Evolutionary conservation across 2,329 filamentous ascomycete genomes (phyloP), one percentile per base, ranked within the genome.

Genomic region (Bipolaris gigantea): DNA sequence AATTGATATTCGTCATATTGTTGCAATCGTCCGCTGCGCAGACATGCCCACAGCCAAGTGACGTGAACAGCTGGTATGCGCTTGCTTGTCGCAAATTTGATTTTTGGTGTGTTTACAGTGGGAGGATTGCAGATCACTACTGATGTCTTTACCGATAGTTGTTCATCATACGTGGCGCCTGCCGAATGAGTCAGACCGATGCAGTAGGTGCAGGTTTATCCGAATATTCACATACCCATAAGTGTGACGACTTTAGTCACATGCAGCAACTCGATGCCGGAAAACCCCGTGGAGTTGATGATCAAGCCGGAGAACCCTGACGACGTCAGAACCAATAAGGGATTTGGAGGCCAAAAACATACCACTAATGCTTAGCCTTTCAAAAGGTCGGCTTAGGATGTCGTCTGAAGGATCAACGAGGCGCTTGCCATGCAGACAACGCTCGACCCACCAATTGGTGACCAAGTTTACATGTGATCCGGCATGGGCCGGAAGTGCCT

Each of bases 401-500:
- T 94, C 86, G 4, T 84, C 79, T 47, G 80, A 77, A 5, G 92
- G 90, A 27, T 88, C 79, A 42, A 90, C 80, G 63, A 93, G 83
- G 23, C 76, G 78, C 73, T 90, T 94, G 59, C 85, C 84, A 70
- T 92, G 86, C 35, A 99, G 78, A 71, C 93, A 97, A 43, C 86
- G 85, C 75, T 99, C 94, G 48, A 99, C 81, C 83, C 93, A 99
- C 81, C 94, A 95, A 69, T 96, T 92, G 10, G 92, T 97, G 30
- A 96, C 86, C 50, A 79, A 48, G 48, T 48, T 61, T 38, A 72
- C 47, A 40, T 50, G 43, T 46, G 56, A 48, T 47, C 63, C 77
- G 58, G 77, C 74, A 19, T 61, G 57, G 44, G 65, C 66, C 59
- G 75, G 69, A 44, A 74, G 61, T 36, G 63, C 55, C 30, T 72